Percentiles rank a stretch among this genome's conserved stretches.
Evolutionary conservation across 75 land plant species (phyloP).

Genomic region (Sequoiadendron giganteum): DNA sequence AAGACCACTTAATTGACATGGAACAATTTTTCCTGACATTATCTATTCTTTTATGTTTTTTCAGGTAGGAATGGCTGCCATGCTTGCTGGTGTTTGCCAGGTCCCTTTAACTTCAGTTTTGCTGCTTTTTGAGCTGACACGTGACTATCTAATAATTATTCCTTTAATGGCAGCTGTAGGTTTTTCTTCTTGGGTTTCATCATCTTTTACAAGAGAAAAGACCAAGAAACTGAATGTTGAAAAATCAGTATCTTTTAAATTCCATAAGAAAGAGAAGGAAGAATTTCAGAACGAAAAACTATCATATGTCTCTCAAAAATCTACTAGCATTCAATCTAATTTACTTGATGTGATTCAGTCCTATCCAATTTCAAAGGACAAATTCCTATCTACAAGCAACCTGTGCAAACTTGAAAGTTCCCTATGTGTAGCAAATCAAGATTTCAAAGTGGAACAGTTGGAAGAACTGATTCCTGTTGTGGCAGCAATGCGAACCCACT

Average conservation of each 20-base stretch:
- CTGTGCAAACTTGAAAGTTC: slow-evolving; percentile 82
- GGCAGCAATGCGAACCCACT: slow-evolving; percentile 78
- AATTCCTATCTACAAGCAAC: slow-evolving; percentile 21
- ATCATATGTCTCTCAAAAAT: background rate
- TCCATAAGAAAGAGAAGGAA: slow-evolving; percentile 5
- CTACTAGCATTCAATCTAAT: slow-evolving; percentile 3
- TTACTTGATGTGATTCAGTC: slow-evolving; percentile 5
- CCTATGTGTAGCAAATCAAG: slow-evolving; percentile 59
- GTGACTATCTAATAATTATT: slow-evolving; percentile 92
- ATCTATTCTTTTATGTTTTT: background rate
- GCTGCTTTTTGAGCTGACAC: slow-evolving; percentile 95
- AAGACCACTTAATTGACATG: background rate
- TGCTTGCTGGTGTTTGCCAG: slow-evolving; percentile 95
- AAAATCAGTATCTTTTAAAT: background rate
- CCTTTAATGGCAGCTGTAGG: slow-evolving; percentile 98
- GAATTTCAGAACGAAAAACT: background rate
- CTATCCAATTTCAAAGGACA: slow-evolving; percentile 3
- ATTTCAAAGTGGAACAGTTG: slow-evolving; percentile 28
- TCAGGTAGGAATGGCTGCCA: slow-evolving; percentile 99
- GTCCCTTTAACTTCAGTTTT: slow-evolving; percentile 94
- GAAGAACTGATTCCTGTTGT: slow-evolving; percentile 62
- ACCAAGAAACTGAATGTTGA: slow-evolving; percentile 6
- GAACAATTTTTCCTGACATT: background rate
- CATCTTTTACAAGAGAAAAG: slow-evolving; percentile 43
- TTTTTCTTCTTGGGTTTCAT: slow-evolving; percentile 84